Conservation (phyloP, 2,329 filamentous ascomycete genomes). For the Chaetomium olivaceum region DNA sequence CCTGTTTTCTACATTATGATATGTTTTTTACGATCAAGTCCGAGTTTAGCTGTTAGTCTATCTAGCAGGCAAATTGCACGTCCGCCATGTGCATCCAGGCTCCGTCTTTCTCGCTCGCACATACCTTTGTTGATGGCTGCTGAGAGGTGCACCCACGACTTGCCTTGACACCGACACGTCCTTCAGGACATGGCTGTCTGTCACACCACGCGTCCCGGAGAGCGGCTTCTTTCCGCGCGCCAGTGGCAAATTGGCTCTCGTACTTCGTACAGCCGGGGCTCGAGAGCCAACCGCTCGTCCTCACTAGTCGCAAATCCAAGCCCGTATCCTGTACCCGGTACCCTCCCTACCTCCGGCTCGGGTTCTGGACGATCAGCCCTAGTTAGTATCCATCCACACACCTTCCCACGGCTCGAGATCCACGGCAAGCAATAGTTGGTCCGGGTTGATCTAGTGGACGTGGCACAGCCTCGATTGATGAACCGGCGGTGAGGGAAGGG, state of each 20-base stretch:
- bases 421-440: not conserved
- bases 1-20: not conserved
- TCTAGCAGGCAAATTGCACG: not conserved
- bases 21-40: not conserved
- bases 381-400: not conserved
- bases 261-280: not conserved
- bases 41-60: not conserved
- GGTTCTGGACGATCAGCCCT: not conserved
- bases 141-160: not conserved
- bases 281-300: conserved; percentile 1
- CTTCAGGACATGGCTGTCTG: not conserved
- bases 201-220: not conserved
- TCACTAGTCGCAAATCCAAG: not conserved
- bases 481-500: not conserved
- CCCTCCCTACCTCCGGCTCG: no score
- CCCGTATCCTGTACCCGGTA: not conserved
- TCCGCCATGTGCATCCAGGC: not conserved
- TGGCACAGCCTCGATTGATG: not conserved
- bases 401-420: not conserved
- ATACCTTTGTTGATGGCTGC: no score
- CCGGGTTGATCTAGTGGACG: not conserved
- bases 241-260: conserved; percentile 1
- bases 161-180: not conserved
- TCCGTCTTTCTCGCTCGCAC: not conserved
- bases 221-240: not conserved